phyloP scores from a whole-genome alignment of 805 yeast species.

The Wickerhamomyces xylosicus region DNA sequence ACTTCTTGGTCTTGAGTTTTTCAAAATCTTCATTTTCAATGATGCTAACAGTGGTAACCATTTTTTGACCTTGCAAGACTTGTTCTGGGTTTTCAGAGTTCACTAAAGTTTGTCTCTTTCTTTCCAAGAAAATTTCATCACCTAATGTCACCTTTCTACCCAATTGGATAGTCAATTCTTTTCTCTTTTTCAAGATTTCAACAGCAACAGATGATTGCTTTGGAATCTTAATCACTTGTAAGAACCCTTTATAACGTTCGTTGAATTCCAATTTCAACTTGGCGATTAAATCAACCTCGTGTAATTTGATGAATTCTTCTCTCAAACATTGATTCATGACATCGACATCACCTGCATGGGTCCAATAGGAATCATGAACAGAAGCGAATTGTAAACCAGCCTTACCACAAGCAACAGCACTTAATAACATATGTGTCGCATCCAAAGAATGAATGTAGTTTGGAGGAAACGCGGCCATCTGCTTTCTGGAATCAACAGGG shows the following conservation, averaged over 20 bases:
- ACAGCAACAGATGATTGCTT: conserved; percentile 39
- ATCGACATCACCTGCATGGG: conserved; percentile 82
- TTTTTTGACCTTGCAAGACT: conserved; percentile 36
- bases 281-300: conserved; percentile 60
- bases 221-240: conserved; percentile 50
- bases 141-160: conserved; percentile 47
- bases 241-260: conserved; percentile 62
- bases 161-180: conserved; percentile 33
- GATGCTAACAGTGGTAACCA: conserved; percentile 66
- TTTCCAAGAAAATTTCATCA: conserved; percentile 70
- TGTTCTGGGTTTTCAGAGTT: conserved; percentile 40
- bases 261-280: conserved; percentile 72
- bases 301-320: conserved; percentile 70
- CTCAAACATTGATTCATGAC: conserved; percentile 61
- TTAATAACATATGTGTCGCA: conserved; percentile 92
- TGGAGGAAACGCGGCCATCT: conserved; percentile 90
- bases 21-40: conserved; percentile 18
- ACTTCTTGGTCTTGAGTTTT: conserved; percentile 5
- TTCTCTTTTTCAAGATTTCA: conserved; percentile 38
- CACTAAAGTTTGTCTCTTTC: conserved; percentile 45
- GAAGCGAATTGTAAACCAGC: conserved; percentile 71
- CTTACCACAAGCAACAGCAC: conserved; percentile 70
- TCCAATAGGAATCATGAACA: conserved; percentile 98
- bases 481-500: conserved; percentile 82
- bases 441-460: conserved; percentile 91